Base-by-base conservation (phyloP, 1,139 yeast genomes). In the Hyphopichia fennica region DNA sequence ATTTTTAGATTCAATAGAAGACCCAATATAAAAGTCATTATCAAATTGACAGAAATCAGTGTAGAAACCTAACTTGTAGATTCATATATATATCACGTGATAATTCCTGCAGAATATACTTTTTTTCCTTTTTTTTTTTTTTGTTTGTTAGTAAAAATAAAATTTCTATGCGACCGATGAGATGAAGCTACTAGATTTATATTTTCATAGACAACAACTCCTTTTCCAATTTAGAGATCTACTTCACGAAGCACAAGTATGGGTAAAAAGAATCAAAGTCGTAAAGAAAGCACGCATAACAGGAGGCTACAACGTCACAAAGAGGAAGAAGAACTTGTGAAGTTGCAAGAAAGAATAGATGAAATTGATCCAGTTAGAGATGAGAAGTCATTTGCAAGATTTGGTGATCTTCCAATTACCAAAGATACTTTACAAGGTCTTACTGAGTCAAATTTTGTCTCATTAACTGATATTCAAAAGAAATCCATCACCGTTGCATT, bases 401-500 rank as follows among this genome's bases (percentile, higher is more conserved):
- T 82, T 52, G 64, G 72, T 45, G 93, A 93, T 47, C 74, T 93
- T 22, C 98, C 99, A 5, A 64, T 93, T 22, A 79, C 95, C 5
- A 61, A 69, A 17, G 70, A 72, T 4, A 86, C 96, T 5, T 54
- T 82, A 16, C 74, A 75, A 49, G 99, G 99, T 2, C 67, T 93
- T 34, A 81, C 79, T 45, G 87, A 83, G 41, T 75, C 87, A 17
- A 78, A 83, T 47, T 93, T 84, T 61, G 73, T 86, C 3, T 76
- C 82, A 18, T 63, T 90, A 67, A 93, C 99, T 0, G 96, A 87
- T 43, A 88, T 93, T 44, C 99, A 93, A 57, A 80, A 77, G 51
- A 82, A 81, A 41, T 76, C 96, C 4, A 87, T 93, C 29, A 87
- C 95, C 0, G 67, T 77, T 15, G 84, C 96, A 1, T 69, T 93